These are phyloP conservation scores for Pythium phragmitis DNA, from an alignment of 352 stramenopile species.

Conservation along the genomic window DNA sequence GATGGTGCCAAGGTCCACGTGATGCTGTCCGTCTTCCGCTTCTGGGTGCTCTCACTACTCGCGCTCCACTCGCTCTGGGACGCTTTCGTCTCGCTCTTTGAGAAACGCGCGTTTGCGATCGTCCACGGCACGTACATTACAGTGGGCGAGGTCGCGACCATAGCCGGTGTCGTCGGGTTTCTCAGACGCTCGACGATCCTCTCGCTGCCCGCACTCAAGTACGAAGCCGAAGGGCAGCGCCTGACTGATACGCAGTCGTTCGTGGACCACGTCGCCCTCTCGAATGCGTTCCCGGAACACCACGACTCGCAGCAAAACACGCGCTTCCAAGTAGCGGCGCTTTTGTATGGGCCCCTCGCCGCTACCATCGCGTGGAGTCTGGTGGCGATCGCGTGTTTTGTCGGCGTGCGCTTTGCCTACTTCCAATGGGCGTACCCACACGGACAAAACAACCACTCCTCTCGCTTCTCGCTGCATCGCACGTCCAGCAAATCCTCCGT, in stretches of 20 bases:
- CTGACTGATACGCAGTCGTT: constrained; percentile 20
- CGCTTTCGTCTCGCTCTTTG: constrained; percentile 19
- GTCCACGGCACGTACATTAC: constrained; percentile 29
- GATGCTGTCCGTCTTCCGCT: constrained; percentile 26
- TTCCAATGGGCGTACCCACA: constrained; percentile 13
- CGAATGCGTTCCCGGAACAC: constrained; percentile 25
- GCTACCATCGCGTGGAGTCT: constrained; percentile 19
- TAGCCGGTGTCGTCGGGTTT: constrained; percentile 21
- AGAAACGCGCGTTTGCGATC: constrained; percentile 20
- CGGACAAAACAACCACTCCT: constrained; percentile 16
- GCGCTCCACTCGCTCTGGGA: constrained; percentile 27
- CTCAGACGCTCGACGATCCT: constrained; percentile 8
- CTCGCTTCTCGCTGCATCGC: constrained; percentile 13
- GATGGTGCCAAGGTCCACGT: constrained; percentile 14
- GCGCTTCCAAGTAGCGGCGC: constrained; percentile 4
- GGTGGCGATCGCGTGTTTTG: constrained; percentile 11
- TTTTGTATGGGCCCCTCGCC: constrained; percentile 21
- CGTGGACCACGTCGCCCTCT: constrained; percentile 6
- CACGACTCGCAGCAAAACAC: constrained; percentile 30
- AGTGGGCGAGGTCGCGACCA: constrained; percentile 18
- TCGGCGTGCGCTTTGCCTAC: constrained; percentile 10
- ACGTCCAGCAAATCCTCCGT: constrained; percentile 21
- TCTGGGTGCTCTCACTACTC: constrained; percentile 33
- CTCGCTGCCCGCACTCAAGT: constrained; percentile 15
- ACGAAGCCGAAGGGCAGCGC: constrained; percentile 17